Base-by-base conservation (phyloP, 345 rosid species). In the Melastoma malabathricum region DNA sequence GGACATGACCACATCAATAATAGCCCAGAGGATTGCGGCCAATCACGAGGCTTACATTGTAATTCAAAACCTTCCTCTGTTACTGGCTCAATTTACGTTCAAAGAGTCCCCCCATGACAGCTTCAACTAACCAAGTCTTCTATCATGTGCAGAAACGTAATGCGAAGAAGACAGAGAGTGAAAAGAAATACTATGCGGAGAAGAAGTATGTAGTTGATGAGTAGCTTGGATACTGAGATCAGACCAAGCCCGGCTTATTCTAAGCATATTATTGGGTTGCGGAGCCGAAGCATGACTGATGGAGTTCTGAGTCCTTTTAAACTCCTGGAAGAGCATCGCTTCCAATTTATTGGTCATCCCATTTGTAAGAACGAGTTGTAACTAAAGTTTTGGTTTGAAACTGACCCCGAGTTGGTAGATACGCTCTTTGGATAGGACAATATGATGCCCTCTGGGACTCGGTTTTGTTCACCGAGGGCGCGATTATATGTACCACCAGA, bases 21-120 rank as follows among this genome's bases (percentile, higher is more conserved):
- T 90, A 54, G 80, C 87, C 25, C 80, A 61, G 63, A 82, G 96
- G 75, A 90, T 90, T 57, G 78, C 82, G 51, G 79, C 89, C 46
- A 90, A 85, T 71, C 85, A 90, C 19, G 92, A 82, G 31, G 86
- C 84, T 45, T 90, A 83, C 67, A 52, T 41, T 82, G 97, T 81
- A 81, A 10, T 44, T 15, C 7, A 18, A 38, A 20, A 43, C 43
- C 15, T 55, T 20, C 22, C 13, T 31, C 19, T 13, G 12, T 29
- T n/a, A 18, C 9, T 7, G 27, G 23, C 49, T 17, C 8, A 19
- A 38, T 18, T 44, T 27, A 18, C 25, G 45, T 47, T 44, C 15
- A 15, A 29, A 12, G 19, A 10, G 9, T 6, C 9, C 38, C 2
- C 38, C 38, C 38, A 29, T 29, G 9, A 29, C 2, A 10, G 2